Evolutionary conservation across 352 stramenopile genomes (phyloP), one percentile per base, ranked within the genome.

Genomic region (Globisporangium alternatum): DNA sequence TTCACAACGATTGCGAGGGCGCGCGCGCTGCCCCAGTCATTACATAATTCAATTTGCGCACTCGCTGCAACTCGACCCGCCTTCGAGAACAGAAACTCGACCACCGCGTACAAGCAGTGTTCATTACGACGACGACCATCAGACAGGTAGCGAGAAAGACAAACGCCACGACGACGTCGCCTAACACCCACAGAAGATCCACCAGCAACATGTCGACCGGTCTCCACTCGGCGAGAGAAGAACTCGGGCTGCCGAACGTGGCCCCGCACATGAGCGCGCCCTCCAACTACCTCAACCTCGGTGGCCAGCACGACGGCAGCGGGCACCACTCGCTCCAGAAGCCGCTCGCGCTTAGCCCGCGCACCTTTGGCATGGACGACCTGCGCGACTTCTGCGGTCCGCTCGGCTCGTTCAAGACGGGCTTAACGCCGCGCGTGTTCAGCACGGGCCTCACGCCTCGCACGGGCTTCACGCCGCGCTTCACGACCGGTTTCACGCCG

Each of bases 331-430:
- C 63, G 54, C 69, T 90, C 19, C 76, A 82, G 21, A 92, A 92
- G 71, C 80, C 86, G 17, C 81, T 94, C 35, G 83, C 78, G 52
- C 82, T 94, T 35, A 91, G 80, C 35, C 86, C 86, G 45, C 78
- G 85, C 21, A 91, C 80, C 3, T 92, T 94, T 52, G 83, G 83
- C 37, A 94, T 94, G 86, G 86, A 94, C 61, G 86, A 94, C 59
- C 64, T 94, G 59, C 83, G 83, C 51, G 83, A 94, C 65, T 94
- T 94, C 64, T 91, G 83, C 57, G 83, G 83, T 13, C 82, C 86
- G 7, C 73, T 93, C 5, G 86, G 86, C 47, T 73, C 81, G 25
- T 94, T 94, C 81, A 92, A 92, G 78, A 94, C 86, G 17, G 86
- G 86, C 2, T 62, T 94, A 15, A 94, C 86, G 13, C 86, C 86